A percentile compares a stretch with the other conserved stretches of the same genome.
phyloP scores from a whole-genome alignment of 2,329 filamentous ascomycete genomes.

The Claviceps capensis region DNA sequence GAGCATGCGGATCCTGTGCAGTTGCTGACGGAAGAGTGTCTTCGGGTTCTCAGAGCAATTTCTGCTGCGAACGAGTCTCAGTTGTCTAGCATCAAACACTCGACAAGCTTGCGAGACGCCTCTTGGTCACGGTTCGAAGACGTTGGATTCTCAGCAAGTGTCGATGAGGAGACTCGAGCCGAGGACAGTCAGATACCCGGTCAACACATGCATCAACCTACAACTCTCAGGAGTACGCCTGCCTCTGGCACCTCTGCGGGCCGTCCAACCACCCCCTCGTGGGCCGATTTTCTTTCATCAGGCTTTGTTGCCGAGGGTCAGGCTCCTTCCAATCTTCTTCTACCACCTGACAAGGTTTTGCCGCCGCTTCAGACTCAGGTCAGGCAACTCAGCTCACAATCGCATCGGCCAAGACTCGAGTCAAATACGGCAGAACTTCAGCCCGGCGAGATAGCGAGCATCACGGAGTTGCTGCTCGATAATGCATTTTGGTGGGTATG shows the following conservation, averaged over 20 bases:
- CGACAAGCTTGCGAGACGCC: conserved; percentile 63
- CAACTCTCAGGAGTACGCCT: conserved; percentile 49
- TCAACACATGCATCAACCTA: conserved; percentile 25
- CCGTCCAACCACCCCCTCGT: conserved; percentile 88
- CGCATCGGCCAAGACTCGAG: conserved; percentile 61
- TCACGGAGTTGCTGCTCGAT: conserved; percentile 72
- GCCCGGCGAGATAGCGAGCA: conserved; percentile 88
- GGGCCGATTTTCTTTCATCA: conserved; percentile 93
- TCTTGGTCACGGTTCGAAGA: conserved; percentile 97
- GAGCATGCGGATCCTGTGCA: conserved; percentile 79
- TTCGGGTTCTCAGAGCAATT: conserved; percentile 77
- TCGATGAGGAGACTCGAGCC: conserved; percentile 49
- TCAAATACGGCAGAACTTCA: conserved; percentile 53
- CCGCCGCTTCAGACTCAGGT: conserved; percentile 65
- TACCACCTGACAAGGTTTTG: conserved; percentile 85
- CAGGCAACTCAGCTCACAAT: conserved; percentile 76
- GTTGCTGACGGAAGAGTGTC: conserved; percentile 86
- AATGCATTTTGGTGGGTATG: conserved; percentile 99
- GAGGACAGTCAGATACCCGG: conserved; percentile 42
- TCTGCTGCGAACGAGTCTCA: conserved; percentile 79
- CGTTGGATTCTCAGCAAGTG: conserved; percentile 68
- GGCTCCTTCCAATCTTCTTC: conserved; percentile 52
- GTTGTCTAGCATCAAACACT: conserved; percentile 54
- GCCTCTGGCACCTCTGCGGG: conserved; percentile 56
- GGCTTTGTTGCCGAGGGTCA: conserved; percentile 73